A percentile compares a stretch with the other conserved stretches of the same genome.
Evolutionary conservation across 75 land plant genomes (phyloP).

Genomic region (Selaginella tamariscina): DNA sequence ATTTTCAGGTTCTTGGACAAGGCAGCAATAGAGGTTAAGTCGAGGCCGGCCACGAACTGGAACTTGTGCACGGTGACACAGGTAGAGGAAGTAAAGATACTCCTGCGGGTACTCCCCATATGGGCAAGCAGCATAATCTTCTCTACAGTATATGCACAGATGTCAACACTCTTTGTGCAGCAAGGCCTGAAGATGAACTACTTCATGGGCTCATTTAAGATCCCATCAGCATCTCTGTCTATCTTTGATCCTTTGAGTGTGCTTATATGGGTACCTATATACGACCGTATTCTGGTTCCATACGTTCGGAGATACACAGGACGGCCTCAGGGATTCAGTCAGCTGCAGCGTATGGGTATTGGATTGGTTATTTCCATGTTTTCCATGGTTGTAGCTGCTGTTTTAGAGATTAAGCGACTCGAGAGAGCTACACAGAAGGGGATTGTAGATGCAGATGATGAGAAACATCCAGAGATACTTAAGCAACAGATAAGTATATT

Average conservation of each 20-base stretch:
- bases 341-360: constrained; percentile 62
- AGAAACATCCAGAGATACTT: constrained; percentile 18
- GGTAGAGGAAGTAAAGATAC: constrained; percentile 42
- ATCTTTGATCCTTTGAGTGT: constrained; percentile 72
- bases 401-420: constrained; percentile 52
- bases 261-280: constrained; percentile 58
- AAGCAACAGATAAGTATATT: constrained; percentile 36
- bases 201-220: constrained; percentile 49
- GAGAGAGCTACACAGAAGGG: constrained; percentile 33
- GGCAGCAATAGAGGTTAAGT: not conserved
- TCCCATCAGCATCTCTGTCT: constrained; percentile 77
- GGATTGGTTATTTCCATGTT: constrained; percentile 59
- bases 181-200: constrained; percentile 68
- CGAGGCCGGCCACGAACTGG: constrained; percentile 9
- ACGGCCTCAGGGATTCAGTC: constrained; percentile 47
- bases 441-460: constrained; percentile 20
- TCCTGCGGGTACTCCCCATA: constrained; percentile 56
- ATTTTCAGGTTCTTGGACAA: not conserved
- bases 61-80: constrained; percentile 17
- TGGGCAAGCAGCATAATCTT: constrained; percentile 65
- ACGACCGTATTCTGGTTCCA: constrained; percentile 57
- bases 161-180: constrained; percentile 68
- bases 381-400: constrained; percentile 58
- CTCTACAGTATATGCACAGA: constrained; percentile 56
- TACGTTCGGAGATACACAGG: constrained; percentile 47